A percentile compares a stretch with the other conserved stretches of the same genome.
These are phyloP conservation scores for Ettlia oleoabundans DNA, from an alignment of 139 green algal genomes.

Conservation along the genomic window DNA sequence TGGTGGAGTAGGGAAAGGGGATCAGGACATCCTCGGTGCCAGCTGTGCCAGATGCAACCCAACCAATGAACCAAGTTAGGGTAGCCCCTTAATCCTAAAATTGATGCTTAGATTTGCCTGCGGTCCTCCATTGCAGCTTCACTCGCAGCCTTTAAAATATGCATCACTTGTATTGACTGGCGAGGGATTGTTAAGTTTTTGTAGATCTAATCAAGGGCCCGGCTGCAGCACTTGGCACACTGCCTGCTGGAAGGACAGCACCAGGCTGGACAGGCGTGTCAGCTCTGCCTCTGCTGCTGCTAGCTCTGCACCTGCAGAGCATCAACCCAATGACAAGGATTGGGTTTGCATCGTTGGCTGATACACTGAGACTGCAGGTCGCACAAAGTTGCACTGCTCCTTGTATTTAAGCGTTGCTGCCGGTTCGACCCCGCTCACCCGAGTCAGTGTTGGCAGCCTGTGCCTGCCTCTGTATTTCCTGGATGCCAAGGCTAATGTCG, in stretches of 20 bases:
- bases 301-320: neutral
- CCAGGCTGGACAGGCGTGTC: neutral
- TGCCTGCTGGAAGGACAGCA: constrained; percentile 20
- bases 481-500: neutral
- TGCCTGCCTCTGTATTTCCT: neutral
- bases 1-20: no score
- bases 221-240: neutral
- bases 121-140: no score
- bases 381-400: neutral
- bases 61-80: no score
- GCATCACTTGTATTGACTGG: no score
- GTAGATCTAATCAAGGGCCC: neutral
- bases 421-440: no score
- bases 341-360: neutral
- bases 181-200: no score
- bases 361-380: neutral
- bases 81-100: no score
- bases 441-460: neutral
- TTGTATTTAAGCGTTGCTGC: neutral
- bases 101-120: no score
- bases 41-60: no score
- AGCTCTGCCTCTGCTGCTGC: constrained; percentile 1
- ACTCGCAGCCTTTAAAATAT: no score
- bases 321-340: no score
- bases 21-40: no score